Conservation (phyloP, 257 asterid species). For the Plectranthus barbatus region DNA sequence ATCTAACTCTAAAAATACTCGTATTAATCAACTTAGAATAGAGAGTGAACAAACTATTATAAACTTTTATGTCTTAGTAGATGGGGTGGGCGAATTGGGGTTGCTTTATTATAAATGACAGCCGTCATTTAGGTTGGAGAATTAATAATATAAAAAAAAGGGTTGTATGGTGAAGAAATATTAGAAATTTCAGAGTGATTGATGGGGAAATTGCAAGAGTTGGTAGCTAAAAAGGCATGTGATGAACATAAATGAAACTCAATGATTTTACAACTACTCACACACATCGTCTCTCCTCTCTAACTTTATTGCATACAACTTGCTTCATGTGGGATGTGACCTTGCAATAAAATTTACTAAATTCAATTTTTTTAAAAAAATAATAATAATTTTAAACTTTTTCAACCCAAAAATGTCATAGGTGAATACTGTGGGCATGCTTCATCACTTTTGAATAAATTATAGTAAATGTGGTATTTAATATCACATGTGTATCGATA, state of each 20-base stretch:
- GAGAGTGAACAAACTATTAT: too few species aligned
- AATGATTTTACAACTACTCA: conserved; percentile 24
- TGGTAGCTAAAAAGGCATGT: conserved; percentile 11
- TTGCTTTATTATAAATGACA: too few species aligned
- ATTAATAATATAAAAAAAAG: too few species aligned
- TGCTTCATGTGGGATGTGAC: conserved; percentile 11
- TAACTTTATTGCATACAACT: neutral
- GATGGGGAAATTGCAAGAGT: conserved; percentile 10
- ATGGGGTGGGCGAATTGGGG: too few species aligned
- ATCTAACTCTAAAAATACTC: too few species aligned
- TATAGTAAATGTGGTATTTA: neutral
- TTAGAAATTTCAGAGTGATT: neutral
- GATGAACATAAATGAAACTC: conserved; percentile 23
- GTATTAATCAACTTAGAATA: too few species aligned
- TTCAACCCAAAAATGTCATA: neutral
- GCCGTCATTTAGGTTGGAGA: too few species aligned
- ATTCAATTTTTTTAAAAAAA: neutral
- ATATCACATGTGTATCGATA: neutral
- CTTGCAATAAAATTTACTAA: neutral
- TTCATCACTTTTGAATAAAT: neutral
- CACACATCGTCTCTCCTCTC: neutral
- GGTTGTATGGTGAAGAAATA: neutral
- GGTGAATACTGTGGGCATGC: neutral
- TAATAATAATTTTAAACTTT: neutral
- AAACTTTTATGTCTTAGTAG: too few species aligned